phyloP scores from a whole-genome alignment of 2,329 filamentous ascomycete species.

The Diplocarpon rosae region DNA sequence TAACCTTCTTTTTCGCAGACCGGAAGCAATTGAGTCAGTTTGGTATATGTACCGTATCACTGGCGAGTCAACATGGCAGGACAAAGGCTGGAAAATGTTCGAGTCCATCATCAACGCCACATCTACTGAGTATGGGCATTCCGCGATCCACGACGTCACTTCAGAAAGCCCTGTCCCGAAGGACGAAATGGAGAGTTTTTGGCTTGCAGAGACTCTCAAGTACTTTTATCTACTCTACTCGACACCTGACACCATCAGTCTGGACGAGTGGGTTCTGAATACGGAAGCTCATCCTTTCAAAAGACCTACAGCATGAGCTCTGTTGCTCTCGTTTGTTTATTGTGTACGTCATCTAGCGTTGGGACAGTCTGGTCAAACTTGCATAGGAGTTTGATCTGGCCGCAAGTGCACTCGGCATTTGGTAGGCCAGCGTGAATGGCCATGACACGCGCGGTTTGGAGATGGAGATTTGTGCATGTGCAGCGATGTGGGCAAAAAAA shows the following conservation, averaged over 20 bases:
- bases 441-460: too few relatives aligned
- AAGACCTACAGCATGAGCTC: slow-evolving; percentile 13
- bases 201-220: slow-evolving; percentile 83
- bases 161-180: slow-evolving; percentile 31
- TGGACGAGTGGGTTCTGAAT: slow-evolving; percentile 55
- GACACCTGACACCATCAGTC: slow-evolving; percentile 47
- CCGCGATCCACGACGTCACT: slow-evolving; percentile 56
- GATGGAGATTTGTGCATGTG: too few relatives aligned
- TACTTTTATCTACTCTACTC: slow-evolving; percentile 82
- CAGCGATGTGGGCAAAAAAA: too few relatives aligned
- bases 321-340: too few relatives aligned
- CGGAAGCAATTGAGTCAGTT: slow-evolving; percentile 74
- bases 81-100: slow-evolving; percentile 84
- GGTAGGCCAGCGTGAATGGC: too few relatives aligned
- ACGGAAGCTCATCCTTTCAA: slow-evolving; percentile 31
- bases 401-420: too few relatives aligned
- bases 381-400: too few relatives aligned
- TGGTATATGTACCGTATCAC: slow-evolving; percentile 90
- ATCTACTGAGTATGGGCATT: slow-evolving; percentile 54
- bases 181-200: slow-evolving; percentile 79
- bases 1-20: slow-evolving; percentile 6
- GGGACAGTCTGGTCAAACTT: too few relatives aligned
- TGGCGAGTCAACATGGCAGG: slow-evolving; percentile 62
- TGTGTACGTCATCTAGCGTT: too few relatives aligned
- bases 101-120: slow-evolving; percentile 57